Evolutionary conservation across 176 grass and related monocot species (phyloP).

Genomic region (Oryza punctata): DNA sequence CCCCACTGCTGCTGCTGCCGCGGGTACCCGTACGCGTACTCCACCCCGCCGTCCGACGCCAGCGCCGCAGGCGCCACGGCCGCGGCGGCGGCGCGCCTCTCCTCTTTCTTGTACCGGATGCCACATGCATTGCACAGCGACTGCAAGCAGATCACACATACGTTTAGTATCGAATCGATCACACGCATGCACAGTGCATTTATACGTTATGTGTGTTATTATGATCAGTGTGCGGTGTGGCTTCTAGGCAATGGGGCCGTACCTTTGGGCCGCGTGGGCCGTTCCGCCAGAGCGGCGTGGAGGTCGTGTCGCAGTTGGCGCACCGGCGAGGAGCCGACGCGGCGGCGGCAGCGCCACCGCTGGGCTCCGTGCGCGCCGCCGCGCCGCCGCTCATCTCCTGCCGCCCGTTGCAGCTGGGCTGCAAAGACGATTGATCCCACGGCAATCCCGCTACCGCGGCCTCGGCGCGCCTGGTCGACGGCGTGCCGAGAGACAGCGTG

Average conservation of each 20-base stretch:
- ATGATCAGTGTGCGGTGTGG: background rate
- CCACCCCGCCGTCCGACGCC: slow-evolving; percentile 38
- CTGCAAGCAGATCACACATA: slow-evolving; percentile 32
- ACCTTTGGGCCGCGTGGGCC: slow-evolving; percentile 94
- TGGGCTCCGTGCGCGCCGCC: background rate
- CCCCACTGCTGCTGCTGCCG: slow-evolving; percentile 74
- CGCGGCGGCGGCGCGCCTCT: slow-evolving; percentile 77
- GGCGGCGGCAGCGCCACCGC: background rate
- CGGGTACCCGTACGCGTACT: slow-evolving; percentile 61
- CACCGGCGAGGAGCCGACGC: slow-evolving; percentile 60
- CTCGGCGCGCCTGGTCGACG: slow-evolving; percentile 81
- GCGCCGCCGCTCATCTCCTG: slow-evolving; percentile 10
- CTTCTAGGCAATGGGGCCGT: too few species aligned
- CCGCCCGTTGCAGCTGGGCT: slow-evolving; percentile 20
- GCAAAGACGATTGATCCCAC: slow-evolving; percentile 49
- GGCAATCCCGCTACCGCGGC: slow-evolving; percentile 20
- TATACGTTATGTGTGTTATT: too few species aligned
- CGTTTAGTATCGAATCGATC: background rate
- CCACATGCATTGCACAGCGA: slow-evolving; percentile 97
- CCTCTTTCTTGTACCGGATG: slow-evolving; percentile 99
- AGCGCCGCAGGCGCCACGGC: slow-evolving; percentile 37
- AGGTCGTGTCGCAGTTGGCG: slow-evolving; percentile 91
- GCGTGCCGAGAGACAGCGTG: slow-evolving; percentile 91
- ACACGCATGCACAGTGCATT: background rate
- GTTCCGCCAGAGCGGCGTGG: slow-evolving; percentile 94